Evolutionary conservation across 108 stramenopile species (phyloP).

Genomic region (Schizochytrium sp.): DNA sequence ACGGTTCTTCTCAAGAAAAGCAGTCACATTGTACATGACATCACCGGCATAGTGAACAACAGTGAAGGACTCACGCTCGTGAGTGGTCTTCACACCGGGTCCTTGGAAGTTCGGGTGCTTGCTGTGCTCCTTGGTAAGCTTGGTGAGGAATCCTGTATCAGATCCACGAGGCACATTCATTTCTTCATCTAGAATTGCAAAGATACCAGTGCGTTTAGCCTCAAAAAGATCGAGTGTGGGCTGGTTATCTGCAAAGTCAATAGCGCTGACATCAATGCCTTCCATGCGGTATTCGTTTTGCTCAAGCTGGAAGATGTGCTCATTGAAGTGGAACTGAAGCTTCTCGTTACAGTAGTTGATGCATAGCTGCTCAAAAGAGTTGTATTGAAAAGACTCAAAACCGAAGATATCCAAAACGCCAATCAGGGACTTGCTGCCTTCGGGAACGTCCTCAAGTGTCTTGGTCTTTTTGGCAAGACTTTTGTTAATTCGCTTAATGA

Average conservation of each 20-base stretch:
- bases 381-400: constrained; percentile 88
- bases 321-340: constrained; percentile 79
- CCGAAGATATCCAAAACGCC: constrained; percentile 91
- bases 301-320: constrained; percentile 76
- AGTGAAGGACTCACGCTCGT: constrained; percentile 67
- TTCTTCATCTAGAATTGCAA: constrained; percentile 80
- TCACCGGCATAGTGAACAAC: constrained; percentile 73
- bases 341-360: constrained; percentile 79
- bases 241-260: constrained; percentile 76
- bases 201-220: constrained; percentile 68
- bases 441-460: neutral
- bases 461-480: constrained; percentile 70
- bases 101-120: constrained; percentile 70
- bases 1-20: constrained; percentile 76
- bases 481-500: constrained; percentile 77
- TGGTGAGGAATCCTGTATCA: constrained; percentile 73
- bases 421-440: constrained; percentile 3
- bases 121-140: constrained; percentile 71
- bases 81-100: constrained; percentile 66
- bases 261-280: constrained; percentile 69
- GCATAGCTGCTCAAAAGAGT: constrained; percentile 82
- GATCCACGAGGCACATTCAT: constrained; percentile 73
- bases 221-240: constrained; percentile 75
- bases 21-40: constrained; percentile 72
- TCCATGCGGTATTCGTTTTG: constrained; percentile 73